Percentiles rank a stretch among this genome's conserved stretches.
phyloP scores from a whole-genome alignment of 441 rosid species.

The Pelargonium fulgidum region DNA sequence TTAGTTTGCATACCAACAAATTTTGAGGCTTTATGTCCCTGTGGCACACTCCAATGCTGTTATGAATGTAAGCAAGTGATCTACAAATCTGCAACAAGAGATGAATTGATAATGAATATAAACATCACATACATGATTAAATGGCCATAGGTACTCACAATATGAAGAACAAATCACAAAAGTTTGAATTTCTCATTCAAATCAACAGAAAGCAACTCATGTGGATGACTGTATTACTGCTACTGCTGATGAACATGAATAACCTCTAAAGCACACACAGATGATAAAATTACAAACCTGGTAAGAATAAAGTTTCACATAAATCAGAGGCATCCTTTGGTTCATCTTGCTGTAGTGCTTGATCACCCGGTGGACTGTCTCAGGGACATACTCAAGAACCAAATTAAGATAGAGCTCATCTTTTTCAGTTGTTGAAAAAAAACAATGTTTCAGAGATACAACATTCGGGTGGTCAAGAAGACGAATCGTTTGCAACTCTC shows the following conservation, averaged over 20 bases:
- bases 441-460: constrained; percentile 74
- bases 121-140: background rate
- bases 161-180: background rate
- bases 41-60: constrained; percentile 41
- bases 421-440: constrained; percentile 66
- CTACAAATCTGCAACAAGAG: constrained; percentile 35
- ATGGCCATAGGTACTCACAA: background rate
- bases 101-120: background rate
- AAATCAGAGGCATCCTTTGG: constrained; percentile 61
- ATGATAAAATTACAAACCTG: constrained; percentile 35
- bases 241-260: no score
- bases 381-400: constrained; percentile 77
- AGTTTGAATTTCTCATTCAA: background rate
- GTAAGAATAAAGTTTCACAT: constrained; percentile 60
- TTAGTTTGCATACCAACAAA: constrained; percentile 30
- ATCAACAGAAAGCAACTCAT: constrained; percentile 3
- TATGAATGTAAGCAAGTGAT: constrained; percentile 47
- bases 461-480: constrained; percentile 66
- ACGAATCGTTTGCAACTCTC: constrained; percentile 73
- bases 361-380: constrained; percentile 58
- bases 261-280: background rate
- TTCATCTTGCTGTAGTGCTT: constrained; percentile 61
- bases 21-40: constrained; percentile 51
- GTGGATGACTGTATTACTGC: no score
- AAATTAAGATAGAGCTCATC: constrained; percentile 66